Base-by-base conservation (phyloP, 2,329 filamentous ascomycete genomes). In the Leptographium lundbergii region DNA sequence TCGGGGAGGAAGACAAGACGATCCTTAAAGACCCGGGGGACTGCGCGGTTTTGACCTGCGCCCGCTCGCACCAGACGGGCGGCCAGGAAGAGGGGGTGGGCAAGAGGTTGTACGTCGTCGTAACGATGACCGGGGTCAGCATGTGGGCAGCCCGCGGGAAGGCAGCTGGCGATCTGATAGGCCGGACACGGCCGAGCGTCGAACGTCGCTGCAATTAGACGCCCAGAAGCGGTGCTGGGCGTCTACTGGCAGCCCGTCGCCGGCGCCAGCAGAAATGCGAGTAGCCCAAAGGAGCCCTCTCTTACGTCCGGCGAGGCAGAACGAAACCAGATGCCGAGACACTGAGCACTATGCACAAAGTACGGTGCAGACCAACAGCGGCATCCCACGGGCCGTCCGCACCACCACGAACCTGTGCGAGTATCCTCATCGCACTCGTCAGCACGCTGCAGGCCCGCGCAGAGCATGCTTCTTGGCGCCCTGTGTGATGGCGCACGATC, bases 41-140 rank as follows among this genome's bases (percentile, higher is more conserved):
- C 67, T 64, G 69, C 50, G 68, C 71, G 74, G 74, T 81, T 81
- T 80, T 81, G 77, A 80, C 74, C 74, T 70, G 71, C 67, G 71
- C 70, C 70, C 3, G 52, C 69, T 61, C n/a, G 53, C 45, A 58
- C 27, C 51, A 34, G 32, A 29, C 13, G 50, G 42, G 51, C 50
- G 51, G 55, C 55, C 42, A 59, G 62, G 61, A 65, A 66, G 56
- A 71, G 70, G 69, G 71, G 68, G 66, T 65, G 68, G 58, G 48
- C 39, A 34, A 25, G 34, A 29, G 14, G 57, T 63, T 70, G 71
- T 69, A 75, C 73, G 66, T 65, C 27, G 27, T 29, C 27, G 27
- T 29, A 56, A 60, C 39, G 57, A 64, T 66, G 66, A 66, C 68
- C 66, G 68, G 77, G 73, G 72, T 70, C 69, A 67, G 66, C 42